A percentile compares a stretch with the other conserved stretches of the same genome.
These are phyloP conservation scores for Venturia asperata DNA, from an alignment of 2,329 filamentous ascomycete species.

Conservation along the genomic window DNA sequence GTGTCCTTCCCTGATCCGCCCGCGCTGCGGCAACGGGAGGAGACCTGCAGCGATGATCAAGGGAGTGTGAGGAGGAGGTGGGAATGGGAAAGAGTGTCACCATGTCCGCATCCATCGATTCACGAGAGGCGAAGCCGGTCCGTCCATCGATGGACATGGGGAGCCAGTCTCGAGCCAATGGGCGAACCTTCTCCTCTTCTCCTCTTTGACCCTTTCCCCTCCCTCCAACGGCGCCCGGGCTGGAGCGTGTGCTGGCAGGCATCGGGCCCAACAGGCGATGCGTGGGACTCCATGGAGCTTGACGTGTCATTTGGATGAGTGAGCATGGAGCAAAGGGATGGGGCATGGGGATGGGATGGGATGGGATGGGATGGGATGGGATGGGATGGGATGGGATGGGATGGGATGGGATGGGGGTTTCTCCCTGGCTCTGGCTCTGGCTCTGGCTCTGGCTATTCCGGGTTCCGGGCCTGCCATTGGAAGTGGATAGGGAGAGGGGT, in stretches of 20 bases:
- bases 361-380: too few relatives aligned
- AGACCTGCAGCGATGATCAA: background rate
- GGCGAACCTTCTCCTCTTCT: constrained; percentile 1
- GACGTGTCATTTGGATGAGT: constrained; percentile 8
- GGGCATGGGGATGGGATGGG: too few relatives aligned
- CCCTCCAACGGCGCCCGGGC: background rate
- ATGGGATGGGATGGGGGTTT: too few relatives aligned
- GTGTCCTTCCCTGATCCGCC: background rate
- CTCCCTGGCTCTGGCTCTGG: too few relatives aligned
- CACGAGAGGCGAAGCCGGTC: background rate
- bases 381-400: too few relatives aligned
- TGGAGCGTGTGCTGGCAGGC: constrained; percentile 8
- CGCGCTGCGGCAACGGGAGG: background rate
- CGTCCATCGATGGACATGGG: background rate
- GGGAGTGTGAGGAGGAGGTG: background rate
- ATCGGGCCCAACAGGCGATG: background rate
- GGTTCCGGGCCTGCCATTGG: background rate
- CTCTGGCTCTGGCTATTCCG: background rate
- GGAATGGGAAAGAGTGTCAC: background rate
- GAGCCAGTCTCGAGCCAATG: background rate
- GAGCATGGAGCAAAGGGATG: background rate
- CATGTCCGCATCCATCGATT: background rate
- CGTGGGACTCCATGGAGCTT: background rate
- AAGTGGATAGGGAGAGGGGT: background rate
- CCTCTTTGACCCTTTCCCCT: too few relatives aligned